These are phyloP conservation scores for Cudoniella acicularis DNA, from an alignment of 495 filamentous ascomycete genomes.

Conservation along the genomic window DNA sequence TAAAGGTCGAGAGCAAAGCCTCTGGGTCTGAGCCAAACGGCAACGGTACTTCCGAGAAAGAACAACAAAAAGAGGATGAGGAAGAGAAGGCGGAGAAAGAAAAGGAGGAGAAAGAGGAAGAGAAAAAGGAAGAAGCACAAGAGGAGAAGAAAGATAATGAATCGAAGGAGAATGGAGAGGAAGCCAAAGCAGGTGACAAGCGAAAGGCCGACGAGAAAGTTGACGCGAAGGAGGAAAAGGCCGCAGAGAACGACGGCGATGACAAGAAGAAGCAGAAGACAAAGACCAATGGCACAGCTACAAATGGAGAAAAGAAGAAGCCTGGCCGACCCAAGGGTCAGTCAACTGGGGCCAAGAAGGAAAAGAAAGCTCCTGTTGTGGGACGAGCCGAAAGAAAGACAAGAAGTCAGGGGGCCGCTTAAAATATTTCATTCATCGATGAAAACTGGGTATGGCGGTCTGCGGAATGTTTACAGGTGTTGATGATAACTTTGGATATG, in stretches of 20 bases:
- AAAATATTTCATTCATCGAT: background rate
- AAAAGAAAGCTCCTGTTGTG: constrained; percentile 21
- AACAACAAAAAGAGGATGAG: constrained; percentile 29
- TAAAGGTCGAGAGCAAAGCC: constrained; percentile 40
- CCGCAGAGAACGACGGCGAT: constrained; percentile 6
- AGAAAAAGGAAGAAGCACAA: constrained; percentile 20
- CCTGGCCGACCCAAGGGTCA: constrained; percentile 2
- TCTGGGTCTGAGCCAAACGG: constrained; percentile 1
- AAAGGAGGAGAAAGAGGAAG: constrained; percentile 30
- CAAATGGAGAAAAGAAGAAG: background rate
- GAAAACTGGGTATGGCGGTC: background rate
- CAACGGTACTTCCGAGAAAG: constrained; percentile 26
- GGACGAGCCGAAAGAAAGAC: constrained; percentile 23
- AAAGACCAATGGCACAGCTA: constrained; percentile 7
- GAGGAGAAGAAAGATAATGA: constrained; percentile 20
- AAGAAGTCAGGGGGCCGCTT: constrained; percentile 21
- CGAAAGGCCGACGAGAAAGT: constrained; percentile 20
- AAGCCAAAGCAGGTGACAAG: constrained; percentile 19
- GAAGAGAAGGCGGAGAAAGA: constrained; percentile 36
- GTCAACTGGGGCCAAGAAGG: constrained; percentile 11
- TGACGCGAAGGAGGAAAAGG: constrained; percentile 3
- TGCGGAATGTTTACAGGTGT: background rate
- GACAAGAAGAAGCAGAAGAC: constrained; percentile 25
- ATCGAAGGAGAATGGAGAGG: background rate
- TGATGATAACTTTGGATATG: background rate